A percentile compares a stretch with the other conserved stretches of the same genome.
These are phyloP conservation scores for Chaetoceros tenuissimus DNA, from an alignment of 108 stramenopile species.

Conservation along the genomic window DNA sequence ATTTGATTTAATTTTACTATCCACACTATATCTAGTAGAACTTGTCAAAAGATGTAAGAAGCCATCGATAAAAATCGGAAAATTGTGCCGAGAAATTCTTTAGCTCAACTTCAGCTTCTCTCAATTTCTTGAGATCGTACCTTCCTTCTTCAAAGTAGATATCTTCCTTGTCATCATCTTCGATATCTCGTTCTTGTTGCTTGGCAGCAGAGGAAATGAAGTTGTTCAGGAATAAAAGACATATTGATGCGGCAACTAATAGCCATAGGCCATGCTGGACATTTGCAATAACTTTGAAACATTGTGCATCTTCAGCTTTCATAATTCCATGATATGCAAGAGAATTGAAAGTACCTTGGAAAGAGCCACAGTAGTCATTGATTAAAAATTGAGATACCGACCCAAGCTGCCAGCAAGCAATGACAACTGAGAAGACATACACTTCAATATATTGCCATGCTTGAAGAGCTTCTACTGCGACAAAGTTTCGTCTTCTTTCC, in stretches of 20 bases:
- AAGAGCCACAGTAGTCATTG: conserved; percentile 50
- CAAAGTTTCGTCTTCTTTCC: background rate
- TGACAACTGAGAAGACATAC: conserved; percentile 53
- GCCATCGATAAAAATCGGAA: too few species aligned
- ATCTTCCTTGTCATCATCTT: too few species aligned
- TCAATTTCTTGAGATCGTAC: too few species aligned
- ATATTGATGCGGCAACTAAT: conserved; percentile 35
- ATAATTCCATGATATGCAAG: conserved; percentile 58
- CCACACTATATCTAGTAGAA: too few species aligned
- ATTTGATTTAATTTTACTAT: too few species aligned
- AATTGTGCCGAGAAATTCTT: too few species aligned
- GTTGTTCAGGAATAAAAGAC: conserved; percentile 27
- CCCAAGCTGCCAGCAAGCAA: conserved; percentile 40
- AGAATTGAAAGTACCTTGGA: conserved; percentile 40
- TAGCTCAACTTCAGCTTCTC: too few species aligned
- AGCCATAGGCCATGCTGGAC: conserved; percentile 52
- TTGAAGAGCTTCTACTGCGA: conserved; percentile 41
- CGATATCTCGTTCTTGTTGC: too few species aligned
- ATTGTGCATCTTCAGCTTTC: conserved; percentile 60
- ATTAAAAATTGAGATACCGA: conserved; percentile 54
- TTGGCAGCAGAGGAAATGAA: conserved; percentile 30
- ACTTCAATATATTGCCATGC: conserved; percentile 87
- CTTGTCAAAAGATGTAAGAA: too few species aligned
- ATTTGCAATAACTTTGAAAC: conserved; percentile 51
- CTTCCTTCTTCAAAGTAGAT: too few species aligned